Evolutionary conservation across 129 eudicot species (phyloP), one percentile per base, ranked within the genome.

Genomic region (Arctium lappa): DNA sequence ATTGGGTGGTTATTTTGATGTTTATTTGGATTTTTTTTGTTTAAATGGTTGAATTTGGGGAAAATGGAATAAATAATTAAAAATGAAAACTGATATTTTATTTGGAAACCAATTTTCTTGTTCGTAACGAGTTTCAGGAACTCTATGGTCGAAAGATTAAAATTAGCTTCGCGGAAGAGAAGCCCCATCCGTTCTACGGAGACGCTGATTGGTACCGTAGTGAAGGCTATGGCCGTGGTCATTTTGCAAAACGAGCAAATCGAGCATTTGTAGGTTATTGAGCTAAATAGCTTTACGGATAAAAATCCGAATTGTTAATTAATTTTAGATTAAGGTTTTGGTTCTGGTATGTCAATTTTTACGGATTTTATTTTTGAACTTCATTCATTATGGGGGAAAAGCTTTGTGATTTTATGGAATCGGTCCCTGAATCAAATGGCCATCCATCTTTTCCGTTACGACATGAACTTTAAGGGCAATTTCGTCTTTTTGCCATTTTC

Each of bases 71-170:
- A 13, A 50, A 2, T 12, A 53, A 56, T 13, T 13, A 18, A 50
- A 12, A 50, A 53, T 16, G 68, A 60, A 60, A 16, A 16, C 29
- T 5, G 8, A 60, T 16, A 29, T 2, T 79, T 36, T 56, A 40
- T 37, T 29, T 44, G 40, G 44, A 30, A 27, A 68, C 15, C 13
- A 5, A 32, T 63, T 80, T 66, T 29, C n/a, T 8, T 63, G 56
- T 65, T 81, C 73, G 71, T 39, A 37, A 42, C 65, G 73, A 85
- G 66, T 85, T 34, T 73, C 85, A 91, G 99, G 99, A 93, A 50
- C 93, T 95, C 31, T 93, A 95, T 66, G 99, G 99, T 66, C 93
- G 97, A 79, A 88, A 78, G 84, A 37, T 95, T 63, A 87, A 91
- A 78, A 92, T 95, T 62, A 90, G 84, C 80, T 89, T 89, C 36